Evolutionary conservation across 345 rosid genomes (phyloP).

Genomic region (Syzygium grande): DNA sequence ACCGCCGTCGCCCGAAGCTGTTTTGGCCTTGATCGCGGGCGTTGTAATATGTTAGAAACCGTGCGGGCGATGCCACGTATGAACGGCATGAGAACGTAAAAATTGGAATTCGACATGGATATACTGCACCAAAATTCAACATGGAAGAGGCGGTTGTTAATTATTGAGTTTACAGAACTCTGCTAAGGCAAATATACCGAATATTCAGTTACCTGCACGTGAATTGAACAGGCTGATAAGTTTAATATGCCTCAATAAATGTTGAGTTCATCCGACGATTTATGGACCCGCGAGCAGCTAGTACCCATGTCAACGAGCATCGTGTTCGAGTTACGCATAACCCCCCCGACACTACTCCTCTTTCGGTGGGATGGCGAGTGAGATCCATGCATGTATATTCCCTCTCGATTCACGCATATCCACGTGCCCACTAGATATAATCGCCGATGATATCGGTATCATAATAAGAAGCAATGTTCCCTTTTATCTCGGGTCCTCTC

Average conservation of each 20-base stretch:
- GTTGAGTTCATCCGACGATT: background rate
- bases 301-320: background rate
- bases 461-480: background rate
- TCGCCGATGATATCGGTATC: background rate
- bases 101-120: background rate
- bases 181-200: background rate
- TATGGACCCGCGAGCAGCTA: background rate
- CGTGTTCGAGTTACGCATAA: background rate
- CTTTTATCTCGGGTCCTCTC: background rate
- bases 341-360: background rate
- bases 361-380: background rate
- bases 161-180: accelerated
- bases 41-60: background rate
- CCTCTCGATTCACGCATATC: background rate
- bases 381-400: background rate
- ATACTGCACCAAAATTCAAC: background rate
- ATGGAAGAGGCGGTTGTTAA: background rate
- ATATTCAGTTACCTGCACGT: background rate
- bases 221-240: background rate
- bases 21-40: background rate
- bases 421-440: background rate
- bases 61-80: background rate
- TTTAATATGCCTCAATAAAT: background rate
- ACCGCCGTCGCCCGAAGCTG: background rate
- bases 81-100: background rate